A percentile compares a stretch with the other conserved stretches of the same genome.
phyloP scores from a whole-genome alignment of 495 filamentous ascomycete species.

The Rostrohypoxylon terebratum region DNA sequence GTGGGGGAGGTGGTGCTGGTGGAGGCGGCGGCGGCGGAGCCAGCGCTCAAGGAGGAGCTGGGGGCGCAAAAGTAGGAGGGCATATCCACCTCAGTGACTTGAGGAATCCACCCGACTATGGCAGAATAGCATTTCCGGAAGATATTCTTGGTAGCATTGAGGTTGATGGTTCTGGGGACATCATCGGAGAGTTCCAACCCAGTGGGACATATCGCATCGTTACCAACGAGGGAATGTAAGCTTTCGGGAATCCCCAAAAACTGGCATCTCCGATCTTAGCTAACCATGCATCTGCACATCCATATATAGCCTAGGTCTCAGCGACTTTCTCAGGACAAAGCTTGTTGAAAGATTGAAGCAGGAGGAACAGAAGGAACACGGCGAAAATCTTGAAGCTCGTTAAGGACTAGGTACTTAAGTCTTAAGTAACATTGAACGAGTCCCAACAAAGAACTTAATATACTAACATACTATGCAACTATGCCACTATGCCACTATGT shows the following conservation, averaged over 20 bases:
- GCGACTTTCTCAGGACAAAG: slow-evolving; percentile 66
- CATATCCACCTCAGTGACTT: slow-evolving; percentile 89
- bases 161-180: slow-evolving; percentile 80
- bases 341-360: slow-evolving; percentile 63
- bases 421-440: no score
- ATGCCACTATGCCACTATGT: no score
- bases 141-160: slow-evolving; percentile 95
- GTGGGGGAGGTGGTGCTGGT: slow-evolving; percentile 60
- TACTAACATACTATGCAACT: not conserved
- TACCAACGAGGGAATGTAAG: slow-evolving; percentile 78
- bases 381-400: not conserved
- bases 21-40: slow-evolving; percentile 78
- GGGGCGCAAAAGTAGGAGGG: slow-evolving; percentile 84
- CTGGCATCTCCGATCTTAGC: slow-evolving; percentile 10
- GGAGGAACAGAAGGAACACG: slow-evolving; percentile 53
- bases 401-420: no score
- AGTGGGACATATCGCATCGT: slow-evolving; percentile 77
- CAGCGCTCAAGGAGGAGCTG: slow-evolving; percentile 83
- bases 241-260: slow-evolving; percentile 31
- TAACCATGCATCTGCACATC: slow-evolving; percentile 25
- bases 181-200: slow-evolving; percentile 72
- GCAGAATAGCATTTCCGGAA: slow-evolving; percentile 87
- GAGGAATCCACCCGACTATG: slow-evolving; percentile 88
- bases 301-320: slow-evolving; percentile 65
- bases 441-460: not conserved